Evolutionary conservation across 768 basidiomycete genomes (phyloP).

Genomic region (Lyophyllum semitale): DNA sequence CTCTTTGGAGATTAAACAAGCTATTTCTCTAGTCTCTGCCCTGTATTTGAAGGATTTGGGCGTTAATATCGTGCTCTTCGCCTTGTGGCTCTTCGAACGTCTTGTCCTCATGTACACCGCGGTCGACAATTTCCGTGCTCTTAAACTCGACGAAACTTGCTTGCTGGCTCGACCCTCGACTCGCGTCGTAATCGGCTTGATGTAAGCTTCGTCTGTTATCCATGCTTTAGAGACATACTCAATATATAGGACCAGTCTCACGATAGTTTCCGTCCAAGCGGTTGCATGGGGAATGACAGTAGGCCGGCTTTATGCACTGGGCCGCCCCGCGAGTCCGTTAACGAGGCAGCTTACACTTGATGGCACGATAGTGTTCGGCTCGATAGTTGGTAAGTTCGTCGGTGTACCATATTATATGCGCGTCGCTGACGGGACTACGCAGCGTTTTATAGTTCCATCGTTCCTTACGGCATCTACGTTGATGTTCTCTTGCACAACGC

Average conservation of each 20-base stretch:
- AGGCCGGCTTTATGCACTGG: not conserved
- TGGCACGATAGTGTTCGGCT: not conserved
- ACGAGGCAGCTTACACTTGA: not conserved
- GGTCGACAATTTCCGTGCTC: not conserved
- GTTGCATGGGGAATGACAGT: constrained; percentile 10
- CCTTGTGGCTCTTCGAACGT: constrained; percentile 2
- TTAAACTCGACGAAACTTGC: not conserved
- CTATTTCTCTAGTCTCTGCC: not conserved
- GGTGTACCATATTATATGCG: not conserved
- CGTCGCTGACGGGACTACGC: not conserved
- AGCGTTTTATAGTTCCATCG: constrained; percentile 1
- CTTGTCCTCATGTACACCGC: not conserved
- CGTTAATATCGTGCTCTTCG: not conserved
- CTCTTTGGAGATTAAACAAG: not conserved
- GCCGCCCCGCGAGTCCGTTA: not conserved
- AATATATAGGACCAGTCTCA: not conserved
- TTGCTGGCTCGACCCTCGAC: not conserved
- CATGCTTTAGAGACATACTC: too few relatives aligned
- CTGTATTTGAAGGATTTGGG: not conserved
- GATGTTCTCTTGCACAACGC: constrained; percentile 7
- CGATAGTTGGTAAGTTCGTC: not conserved
- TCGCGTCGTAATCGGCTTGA: not conserved
- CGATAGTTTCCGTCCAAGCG: not conserved
- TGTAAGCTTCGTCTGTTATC: too few relatives aligned
- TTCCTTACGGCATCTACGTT: constrained; percentile 7